Conservation (phyloP, 345 rosid genomes). For the Euclidium syriacum region DNA sequence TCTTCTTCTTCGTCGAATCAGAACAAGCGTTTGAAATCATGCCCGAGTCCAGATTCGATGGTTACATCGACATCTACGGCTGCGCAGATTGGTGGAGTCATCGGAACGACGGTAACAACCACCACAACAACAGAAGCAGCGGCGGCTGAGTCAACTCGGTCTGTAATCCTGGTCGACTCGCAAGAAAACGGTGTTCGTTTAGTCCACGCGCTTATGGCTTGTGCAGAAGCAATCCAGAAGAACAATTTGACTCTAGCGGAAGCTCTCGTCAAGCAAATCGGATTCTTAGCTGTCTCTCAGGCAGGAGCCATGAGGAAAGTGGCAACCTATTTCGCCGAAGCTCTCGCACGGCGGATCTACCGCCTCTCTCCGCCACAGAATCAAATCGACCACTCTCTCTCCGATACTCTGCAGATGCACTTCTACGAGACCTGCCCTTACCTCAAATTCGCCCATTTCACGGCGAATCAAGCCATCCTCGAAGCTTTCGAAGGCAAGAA, state of each 20-base stretch:
- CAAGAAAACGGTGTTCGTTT: slow-evolving; percentile 75
- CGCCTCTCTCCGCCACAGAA: slow-evolving; percentile 41
- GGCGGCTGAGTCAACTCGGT: slow-evolving; percentile 40
- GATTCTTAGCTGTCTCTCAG: slow-evolving; percentile 52
- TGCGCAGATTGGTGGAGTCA: slow-evolving; percentile 16
- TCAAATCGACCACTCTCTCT: slow-evolving; percentile 40
- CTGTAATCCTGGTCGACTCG: slow-evolving; percentile 62
- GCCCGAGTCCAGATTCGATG: slow-evolving; percentile 32
- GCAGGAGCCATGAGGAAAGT: slow-evolving; percentile 77
- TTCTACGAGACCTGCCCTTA: slow-evolving; percentile 84
- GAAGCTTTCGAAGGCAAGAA: slow-evolving; percentile 66
- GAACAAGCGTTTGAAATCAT: slow-evolving; percentile 38
- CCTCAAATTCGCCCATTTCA: slow-evolving; percentile 83
- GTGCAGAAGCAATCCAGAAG: slow-evolving; percentile 73
- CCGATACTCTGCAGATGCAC: slow-evolving; percentile 72
- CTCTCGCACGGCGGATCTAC: slow-evolving; percentile 67
- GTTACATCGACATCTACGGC: slow-evolving; percentile 20
- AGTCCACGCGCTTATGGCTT: slow-evolving; percentile 73
- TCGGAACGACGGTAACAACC: slow-evolving; percentile 15
- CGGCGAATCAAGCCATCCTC: slow-evolving; percentile 77
- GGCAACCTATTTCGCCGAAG: slow-evolving; percentile 79
- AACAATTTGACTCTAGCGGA: slow-evolving; percentile 48
- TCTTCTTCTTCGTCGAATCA: slow-evolving; percentile 28
- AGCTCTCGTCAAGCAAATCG: slow-evolving; percentile 64
- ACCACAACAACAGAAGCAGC: not conserved